Percentiles rank a stretch among this genome's conserved stretches.
Conservation (phyloP, 1,284 basidiomycete species). For the Polyporus tsugae region DNA sequence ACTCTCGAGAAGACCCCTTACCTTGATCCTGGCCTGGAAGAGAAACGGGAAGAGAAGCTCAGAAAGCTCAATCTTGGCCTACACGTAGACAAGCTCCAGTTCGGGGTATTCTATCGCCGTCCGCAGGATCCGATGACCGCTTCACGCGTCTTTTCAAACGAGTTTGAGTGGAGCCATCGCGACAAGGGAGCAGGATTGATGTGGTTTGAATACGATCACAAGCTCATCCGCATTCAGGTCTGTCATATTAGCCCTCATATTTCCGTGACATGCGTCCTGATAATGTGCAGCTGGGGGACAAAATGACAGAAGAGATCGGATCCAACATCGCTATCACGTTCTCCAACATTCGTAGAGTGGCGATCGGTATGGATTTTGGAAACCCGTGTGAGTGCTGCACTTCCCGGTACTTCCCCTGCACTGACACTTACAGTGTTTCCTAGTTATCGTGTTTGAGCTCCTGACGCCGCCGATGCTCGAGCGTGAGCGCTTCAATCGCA, state of each 20-base stretch:
- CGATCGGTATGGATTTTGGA: constrained; percentile 60
- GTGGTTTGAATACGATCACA: constrained; percentile 70
- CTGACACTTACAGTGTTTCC: background rate
- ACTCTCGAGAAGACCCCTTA: constrained; percentile 62
- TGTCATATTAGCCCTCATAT: constrained; percentile 21
- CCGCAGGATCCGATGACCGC: constrained; percentile 42
- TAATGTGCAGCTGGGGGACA: constrained; percentile 58
- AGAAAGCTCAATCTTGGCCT: constrained; percentile 54
- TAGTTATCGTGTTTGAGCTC: constrained; percentile 73
- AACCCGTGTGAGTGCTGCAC: constrained; percentile 46
- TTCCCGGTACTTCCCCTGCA: background rate
- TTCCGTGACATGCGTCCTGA: background rate
- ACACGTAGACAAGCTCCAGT: constrained; percentile 66
- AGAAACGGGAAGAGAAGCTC: constrained; percentile 57
- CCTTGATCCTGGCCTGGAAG: constrained; percentile 65
- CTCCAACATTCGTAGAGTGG: constrained; percentile 65
- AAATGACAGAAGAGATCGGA: constrained; percentile 57
- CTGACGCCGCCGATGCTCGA: constrained; percentile 70
- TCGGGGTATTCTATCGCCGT: constrained; percentile 60
- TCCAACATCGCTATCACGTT: constrained; percentile 63
- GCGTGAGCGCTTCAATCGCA: constrained; percentile 61
- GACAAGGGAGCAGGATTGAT: constrained; percentile 58
- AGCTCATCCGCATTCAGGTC: constrained; percentile 66
- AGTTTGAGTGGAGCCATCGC: constrained; percentile 55
- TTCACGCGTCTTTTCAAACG: constrained; percentile 67